Evolutionary conservation across 352 stramenopile species (phyloP), one percentile per base, ranked within the genome.

Genomic region (Aphanomyces astaci): DNA sequence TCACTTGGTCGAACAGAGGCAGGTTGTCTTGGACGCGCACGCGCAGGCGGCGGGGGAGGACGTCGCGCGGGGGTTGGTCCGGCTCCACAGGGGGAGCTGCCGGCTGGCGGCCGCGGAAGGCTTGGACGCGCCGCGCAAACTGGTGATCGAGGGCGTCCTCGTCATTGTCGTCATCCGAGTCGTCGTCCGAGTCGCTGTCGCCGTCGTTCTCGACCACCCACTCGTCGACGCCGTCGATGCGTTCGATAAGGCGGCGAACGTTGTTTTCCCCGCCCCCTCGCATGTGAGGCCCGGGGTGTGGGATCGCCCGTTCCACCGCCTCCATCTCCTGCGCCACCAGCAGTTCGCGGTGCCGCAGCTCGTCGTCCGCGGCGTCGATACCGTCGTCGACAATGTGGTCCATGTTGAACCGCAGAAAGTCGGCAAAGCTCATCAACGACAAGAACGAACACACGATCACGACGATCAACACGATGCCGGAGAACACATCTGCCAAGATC

Each of bases 391-490:
- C 32, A 28, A 90, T 88, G 56, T 95, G 75, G 69, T 96, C 88
- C 73, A 95, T 79, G 59, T 97, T 86, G 76, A 96, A 96, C 63
- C 91, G 78, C 63, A 97, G 74, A 68, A 97, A 97, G 66, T 97
- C 91, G 4, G 88, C 85, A 72, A 97, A 96, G 43, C 90, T 97
- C 92, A 98, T 98, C 25, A 98, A 75, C 70, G 86, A 89, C 31
- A 98, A 76, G 75, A 98, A 98, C 54, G 86, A 97, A 66, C 98
- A 94, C 9, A 98, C 87, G 69, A 98, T 94, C 56, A 88, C 87
- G 25, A 96, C 79, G 45, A 94, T 88, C 62, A 98, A 77, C 24
- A 98, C 81, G 2, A 92, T 83, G 31, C 94, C 94, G 4, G 87
- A 87, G 56, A 96, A 95, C 39, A 92, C 88, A 75, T 98, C 94